These are phyloP conservation scores for Linderniella brevidens DNA, from an alignment of 257 asterid genomes.

Conservation along the genomic window DNA sequence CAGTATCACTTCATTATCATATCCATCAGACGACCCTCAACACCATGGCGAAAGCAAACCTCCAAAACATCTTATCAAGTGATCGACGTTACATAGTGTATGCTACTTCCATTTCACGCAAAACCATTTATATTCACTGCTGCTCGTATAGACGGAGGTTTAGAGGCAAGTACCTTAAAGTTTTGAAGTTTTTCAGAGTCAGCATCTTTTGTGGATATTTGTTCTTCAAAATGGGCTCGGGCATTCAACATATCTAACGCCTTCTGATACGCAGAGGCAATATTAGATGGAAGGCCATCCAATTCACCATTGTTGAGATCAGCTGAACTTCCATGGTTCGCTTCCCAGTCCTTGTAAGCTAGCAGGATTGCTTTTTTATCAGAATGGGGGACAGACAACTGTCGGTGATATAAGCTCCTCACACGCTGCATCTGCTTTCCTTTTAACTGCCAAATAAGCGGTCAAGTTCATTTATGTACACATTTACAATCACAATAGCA, in stretches of 20 bases:
- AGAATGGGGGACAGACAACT: slow-evolving; percentile 74
- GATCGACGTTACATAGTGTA: neutral
- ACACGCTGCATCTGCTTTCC: slow-evolving; percentile 77
- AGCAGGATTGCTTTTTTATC: slow-evolving; percentile 39
- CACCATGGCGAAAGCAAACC: too few species aligned
- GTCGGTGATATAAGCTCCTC: slow-evolving; percentile 68
- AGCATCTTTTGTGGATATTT: slow-evolving; percentile 34
- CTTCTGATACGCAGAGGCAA: slow-evolving; percentile 56
- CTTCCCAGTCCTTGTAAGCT: slow-evolving; percentile 76
- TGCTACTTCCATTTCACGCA: slow-evolving; percentile 5
- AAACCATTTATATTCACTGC: neutral
- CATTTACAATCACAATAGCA: neutral
- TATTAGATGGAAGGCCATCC: slow-evolving; percentile 55
- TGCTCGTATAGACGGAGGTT: slow-evolving; percentile 4
- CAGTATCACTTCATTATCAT: too few species aligned
- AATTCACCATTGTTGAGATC: slow-evolving; percentile 29
- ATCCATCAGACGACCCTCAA: too few species aligned
- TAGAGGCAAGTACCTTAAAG: slow-evolving; percentile 33
- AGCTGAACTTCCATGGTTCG: slow-evolving; percentile 32
- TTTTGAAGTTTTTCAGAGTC: slow-evolving; percentile 53
- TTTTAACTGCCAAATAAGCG: slow-evolving; percentile 35
- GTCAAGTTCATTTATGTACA: neutral
- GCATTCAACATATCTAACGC: slow-evolving; percentile 63
- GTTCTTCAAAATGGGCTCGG: slow-evolving; percentile 54
- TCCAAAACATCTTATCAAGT: too few species aligned